Base-by-base conservation (phyloP, 2,329 filamentous ascomycete species). In the Tolypocladium guangdongense region DNA sequence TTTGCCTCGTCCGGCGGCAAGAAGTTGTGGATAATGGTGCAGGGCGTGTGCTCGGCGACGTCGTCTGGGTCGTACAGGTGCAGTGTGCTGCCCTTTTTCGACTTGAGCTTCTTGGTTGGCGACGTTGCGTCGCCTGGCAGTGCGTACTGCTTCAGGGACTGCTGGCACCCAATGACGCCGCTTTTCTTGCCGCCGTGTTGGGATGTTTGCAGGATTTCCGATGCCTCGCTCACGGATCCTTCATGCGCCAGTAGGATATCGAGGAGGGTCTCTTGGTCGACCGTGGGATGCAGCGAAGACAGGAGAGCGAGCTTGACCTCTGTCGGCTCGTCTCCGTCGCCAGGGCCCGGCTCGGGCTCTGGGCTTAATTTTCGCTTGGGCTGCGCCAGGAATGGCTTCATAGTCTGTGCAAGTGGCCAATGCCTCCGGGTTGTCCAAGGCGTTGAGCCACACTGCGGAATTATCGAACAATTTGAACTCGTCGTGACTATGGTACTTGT, bases 11-110 rank as follows among this genome's bases (percentile, higher is more conserved):
- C 74, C 0, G 76, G 33, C 0, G 89, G 83, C 0, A 99, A 75
- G 61, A 97, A 96, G 63, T 96, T 93, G 69, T 95, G 90, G 53
- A 96, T 83, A 59, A 97, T 87, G 12, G 88, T 91, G 70, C 91
- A 96, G 1, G 93, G 90, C 0, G 92, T 96, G 64, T 95, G 81
- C 27, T 81, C 77, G 49, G 88, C 86, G 47, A 97, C 82, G 61
- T 96, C 90, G 39, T 82, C 75, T 0, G 91, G 88, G 43, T 88
- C 83, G 68, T 87, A 97, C 0, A 97, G 75, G 64, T 92, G 87
- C 2, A 97, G 70, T 0, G 92, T 96, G 60, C 83, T 82, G 14
- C 91, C 92, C 64, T 86, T 95, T 62, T 81, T 86, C 0, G 87
- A 84, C 55, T 88, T 70, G 0, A 78, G 58, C 58, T 74, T 81